Conservation (phyloP, 345 rosid species). For the Theobroma cacao region DNA sequence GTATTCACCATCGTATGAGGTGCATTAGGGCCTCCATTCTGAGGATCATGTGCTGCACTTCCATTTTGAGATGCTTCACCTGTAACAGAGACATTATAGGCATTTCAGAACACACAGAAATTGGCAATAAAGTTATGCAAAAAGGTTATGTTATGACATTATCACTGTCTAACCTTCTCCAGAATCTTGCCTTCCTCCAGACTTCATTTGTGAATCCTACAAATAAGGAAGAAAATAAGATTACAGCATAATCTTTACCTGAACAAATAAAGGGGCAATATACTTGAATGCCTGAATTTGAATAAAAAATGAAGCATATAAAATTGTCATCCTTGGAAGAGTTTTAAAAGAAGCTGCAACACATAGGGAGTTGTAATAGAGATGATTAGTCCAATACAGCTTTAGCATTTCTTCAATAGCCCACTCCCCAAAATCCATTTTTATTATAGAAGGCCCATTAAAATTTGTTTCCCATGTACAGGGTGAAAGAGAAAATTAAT, state of each 20-base stretch:
- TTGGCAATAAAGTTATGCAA: not conserved
- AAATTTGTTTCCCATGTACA: not conserved
- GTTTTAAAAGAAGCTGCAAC: not conserved
- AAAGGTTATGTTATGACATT: not conserved
- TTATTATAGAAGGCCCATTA: not conserved
- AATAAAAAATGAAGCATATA: not conserved
- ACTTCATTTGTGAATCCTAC: slow-evolving; percentile 69
- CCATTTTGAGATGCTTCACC: slow-evolving; percentile 79
- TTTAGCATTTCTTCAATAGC: not conserved
- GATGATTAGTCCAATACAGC: not conserved
- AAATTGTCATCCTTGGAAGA: not conserved
- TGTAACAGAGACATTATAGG: slow-evolving; percentile 28
- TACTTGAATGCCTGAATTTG: not conserved
- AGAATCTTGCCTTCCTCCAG: slow-evolving; percentile 76
- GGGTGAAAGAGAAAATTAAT: not conserved
- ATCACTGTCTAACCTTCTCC: slow-evolving; percentile 51
- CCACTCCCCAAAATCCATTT: not conserved
- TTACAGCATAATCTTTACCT: slow-evolving; percentile 8
- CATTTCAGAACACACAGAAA: not conserved
- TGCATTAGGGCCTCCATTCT: slow-evolving; percentile 61
- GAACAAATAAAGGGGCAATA: not conserved
- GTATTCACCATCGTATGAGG: slow-evolving; percentile 47
- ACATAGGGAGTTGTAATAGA: not conserved
- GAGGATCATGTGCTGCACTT: slow-evolving; percentile 55
- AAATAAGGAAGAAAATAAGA: slow-evolving; percentile 17